Base-by-base conservation (phyloP, 768 basidiomycete species). In the Pisolithus sp. region DNA sequence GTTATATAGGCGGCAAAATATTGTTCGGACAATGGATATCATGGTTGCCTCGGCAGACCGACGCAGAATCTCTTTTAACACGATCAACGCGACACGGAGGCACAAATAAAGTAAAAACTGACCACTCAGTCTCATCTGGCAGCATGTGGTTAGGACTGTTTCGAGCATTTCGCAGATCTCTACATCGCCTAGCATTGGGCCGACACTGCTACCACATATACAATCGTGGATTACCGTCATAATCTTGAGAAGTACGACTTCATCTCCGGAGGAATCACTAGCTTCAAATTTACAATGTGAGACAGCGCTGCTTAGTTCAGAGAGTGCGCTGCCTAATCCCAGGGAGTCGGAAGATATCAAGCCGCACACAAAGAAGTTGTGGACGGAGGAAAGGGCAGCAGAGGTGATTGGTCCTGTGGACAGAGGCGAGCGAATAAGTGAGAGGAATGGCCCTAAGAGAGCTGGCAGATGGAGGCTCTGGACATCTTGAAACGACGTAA, bases 131-230 rank as follows among this genome's bases (percentile, higher is more conserved):
- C 96, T 78, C 81, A 96, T 94, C 66, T 97, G 89, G 67, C 95
- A 97, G 58, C 93, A 93, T 46, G 95, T 97, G 10, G 93, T 95
- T 58, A 99, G 69, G 5, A 97, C 95, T 1, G 94, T 95, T 69
- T 99, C 96, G 59, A 99, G 73, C 86, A 99, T 93, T 70, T 97
- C 96, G 65, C 96, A 99, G 15, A 98, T 86, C 64, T 93, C 92
- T 49, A 96, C 81, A 61, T 99, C 95, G 24, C 89, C 91, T 34
- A 98, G 76, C 9, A 76, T 73, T n/a, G 70, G 66, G 1, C 89
- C 86, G 26, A 90, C 81, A 51, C 68, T 71, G 52, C 64, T 69
- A 48, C 82, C 76, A 57, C 85, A 85, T 56, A 96, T 75, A 60
- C 88, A 86, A 57, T 89, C 83, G 55, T 90, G 82, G 48, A 95